Conservation (phyloP, 441 rosid species). For the Adansonia gregorii region DNA sequence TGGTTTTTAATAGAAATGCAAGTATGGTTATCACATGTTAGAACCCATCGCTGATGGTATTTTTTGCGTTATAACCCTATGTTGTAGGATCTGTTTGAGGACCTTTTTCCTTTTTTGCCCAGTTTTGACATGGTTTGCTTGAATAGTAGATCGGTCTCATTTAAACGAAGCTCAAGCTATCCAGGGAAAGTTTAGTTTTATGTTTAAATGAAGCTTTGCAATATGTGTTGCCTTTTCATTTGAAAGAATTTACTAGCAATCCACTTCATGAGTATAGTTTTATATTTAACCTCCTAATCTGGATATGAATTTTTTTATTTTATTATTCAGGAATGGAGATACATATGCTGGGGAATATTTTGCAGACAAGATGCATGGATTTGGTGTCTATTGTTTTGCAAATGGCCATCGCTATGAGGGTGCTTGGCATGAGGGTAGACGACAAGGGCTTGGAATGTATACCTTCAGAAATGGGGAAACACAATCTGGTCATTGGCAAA, state of each 20-base stretch:
- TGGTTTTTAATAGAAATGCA: neutral
- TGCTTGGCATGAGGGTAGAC: no score
- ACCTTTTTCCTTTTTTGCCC: neutral
- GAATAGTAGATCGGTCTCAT: neutral
- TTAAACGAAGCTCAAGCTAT: neutral
- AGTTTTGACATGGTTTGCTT: constrained; percentile 9
- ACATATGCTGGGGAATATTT: no score
- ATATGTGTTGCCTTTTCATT: neutral
- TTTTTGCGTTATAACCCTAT: neutral
- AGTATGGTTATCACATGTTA: neutral
- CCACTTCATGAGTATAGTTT: neutral
- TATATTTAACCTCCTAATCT: neutral
- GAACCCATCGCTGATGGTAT: neutral
- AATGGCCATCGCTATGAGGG: no score
- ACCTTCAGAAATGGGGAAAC: no score
- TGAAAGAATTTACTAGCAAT: neutral
- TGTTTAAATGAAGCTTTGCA: neutral
- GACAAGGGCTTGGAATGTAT: no score
- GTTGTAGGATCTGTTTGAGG: neutral
- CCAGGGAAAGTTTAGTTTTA: neutral
- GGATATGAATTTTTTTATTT: neutral
- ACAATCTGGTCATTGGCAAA: no score
- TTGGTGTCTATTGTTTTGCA: no score
- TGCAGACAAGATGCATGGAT: no score
- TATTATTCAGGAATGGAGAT: constrained; percentile 68